Evolutionary conservation across 495 filamentous ascomycete species (phyloP).

Genomic region (Neurospora intermedia): DNA sequence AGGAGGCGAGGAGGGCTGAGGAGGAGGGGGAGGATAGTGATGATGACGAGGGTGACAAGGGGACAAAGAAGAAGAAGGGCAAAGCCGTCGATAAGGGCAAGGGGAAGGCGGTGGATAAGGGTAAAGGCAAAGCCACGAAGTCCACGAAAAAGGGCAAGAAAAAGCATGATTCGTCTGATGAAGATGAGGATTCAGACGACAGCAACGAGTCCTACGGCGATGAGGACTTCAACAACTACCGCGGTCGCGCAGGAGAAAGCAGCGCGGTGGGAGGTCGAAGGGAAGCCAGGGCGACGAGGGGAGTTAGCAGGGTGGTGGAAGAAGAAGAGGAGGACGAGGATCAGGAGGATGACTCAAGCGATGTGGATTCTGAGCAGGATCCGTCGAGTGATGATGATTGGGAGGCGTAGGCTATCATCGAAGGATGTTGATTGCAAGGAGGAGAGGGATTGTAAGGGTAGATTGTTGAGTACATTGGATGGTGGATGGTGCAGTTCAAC

Average conservation of each 20-base stretch:
- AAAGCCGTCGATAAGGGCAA: neutral
- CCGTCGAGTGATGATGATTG: neutral
- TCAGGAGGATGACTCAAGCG: neutral
- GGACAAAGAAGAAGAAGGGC: neutral
- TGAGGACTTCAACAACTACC: neutral
- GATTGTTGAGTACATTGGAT: no score
- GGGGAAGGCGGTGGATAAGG: neutral
- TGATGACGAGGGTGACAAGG: neutral
- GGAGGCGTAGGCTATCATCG: no score
- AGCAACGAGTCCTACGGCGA: neutral
- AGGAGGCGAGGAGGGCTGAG: neutral
- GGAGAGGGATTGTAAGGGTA: no score
- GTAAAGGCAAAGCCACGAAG: neutral
- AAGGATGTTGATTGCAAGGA: no score
- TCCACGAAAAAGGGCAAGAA: neutral
- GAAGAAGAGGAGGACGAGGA: neutral
- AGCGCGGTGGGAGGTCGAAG: neutral
- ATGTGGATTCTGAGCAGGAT: neutral
- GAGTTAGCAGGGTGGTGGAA: neutral
- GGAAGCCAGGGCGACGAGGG: neutral
- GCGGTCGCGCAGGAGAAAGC: neutral
- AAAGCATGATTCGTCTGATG: neutral
- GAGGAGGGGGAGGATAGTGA: neutral
- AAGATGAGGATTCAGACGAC: neutral
- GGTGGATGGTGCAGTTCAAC: no score